Conservation (phyloP, 352 stramenopile genomes). For the Phytophthora sansomeana region DNA sequence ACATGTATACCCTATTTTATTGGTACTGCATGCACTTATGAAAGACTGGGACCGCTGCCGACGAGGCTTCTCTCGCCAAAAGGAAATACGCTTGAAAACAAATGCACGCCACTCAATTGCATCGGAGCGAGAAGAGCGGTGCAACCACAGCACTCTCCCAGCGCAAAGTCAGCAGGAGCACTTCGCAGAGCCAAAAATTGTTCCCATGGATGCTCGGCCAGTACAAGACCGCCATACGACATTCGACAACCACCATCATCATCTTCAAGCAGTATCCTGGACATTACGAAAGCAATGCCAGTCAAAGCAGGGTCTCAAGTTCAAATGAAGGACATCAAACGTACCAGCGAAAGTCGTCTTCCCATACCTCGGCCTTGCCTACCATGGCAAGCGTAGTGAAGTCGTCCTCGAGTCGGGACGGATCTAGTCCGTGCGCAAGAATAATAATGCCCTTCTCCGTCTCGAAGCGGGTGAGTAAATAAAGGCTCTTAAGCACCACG, state of each 20-base stretch:
- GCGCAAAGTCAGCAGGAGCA: conserved; percentile 53
- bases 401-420: conserved; percentile 46
- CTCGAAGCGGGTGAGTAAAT: conserved; percentile 57
- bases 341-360: conserved; percentile 52
- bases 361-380: conserved; percentile 53
- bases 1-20: too few species aligned
- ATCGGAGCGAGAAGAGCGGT: conserved; percentile 52
- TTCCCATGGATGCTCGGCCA: conserved; percentile 45
- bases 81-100: neutral
- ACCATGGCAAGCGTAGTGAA: conserved; percentile 43
- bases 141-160: conserved; percentile 54
- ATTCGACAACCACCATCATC: conserved; percentile 43
- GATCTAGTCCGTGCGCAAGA: conserved; percentile 44
- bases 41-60: too few species aligned
- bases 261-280: conserved; percentile 53
- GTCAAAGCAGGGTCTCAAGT: neutral
- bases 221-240: conserved; percentile 46
- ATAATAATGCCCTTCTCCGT: conserved; percentile 54
- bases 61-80: too few species aligned
- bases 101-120: conserved; percentile 28
- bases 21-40: too few species aligned
- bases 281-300: neutral
- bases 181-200: conserved; percentile 64
- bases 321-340: neutral
- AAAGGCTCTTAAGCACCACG: conserved; percentile 50